A percentile compares a stretch with the other conserved stretches of the same genome.
phyloP scores from a whole-genome alignment of 2,329 filamentous ascomycete genomes.

The Escovopsis weberi region DNA sequence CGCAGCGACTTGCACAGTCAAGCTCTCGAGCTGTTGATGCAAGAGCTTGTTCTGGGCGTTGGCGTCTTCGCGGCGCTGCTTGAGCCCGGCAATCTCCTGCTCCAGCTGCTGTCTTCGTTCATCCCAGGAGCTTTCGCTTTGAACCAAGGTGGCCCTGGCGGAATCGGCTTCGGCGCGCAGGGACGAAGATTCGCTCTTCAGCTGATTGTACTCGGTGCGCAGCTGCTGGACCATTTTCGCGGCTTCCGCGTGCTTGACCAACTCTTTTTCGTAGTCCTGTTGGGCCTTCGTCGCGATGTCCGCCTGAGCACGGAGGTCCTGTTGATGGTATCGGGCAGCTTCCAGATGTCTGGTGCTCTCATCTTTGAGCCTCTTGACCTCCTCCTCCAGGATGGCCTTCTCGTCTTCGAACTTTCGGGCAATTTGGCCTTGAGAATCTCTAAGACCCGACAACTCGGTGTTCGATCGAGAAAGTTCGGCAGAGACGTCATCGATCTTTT shows the following conservation, averaged over 20 bases:
- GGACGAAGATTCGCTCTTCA: conserved; percentile 65
- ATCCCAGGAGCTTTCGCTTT: conserved; percentile 79
- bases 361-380: conserved; percentile 69
- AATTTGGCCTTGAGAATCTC: conserved; percentile 66
- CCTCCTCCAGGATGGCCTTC: conserved; percentile 61
- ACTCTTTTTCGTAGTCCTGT: conserved; percentile 86
- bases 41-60: conserved; percentile 82
- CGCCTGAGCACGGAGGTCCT: conserved; percentile 84
- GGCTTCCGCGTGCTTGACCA: conserved; percentile 92
- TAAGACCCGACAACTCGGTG: conserved; percentile 63
- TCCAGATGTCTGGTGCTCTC: conserved; percentile 68
- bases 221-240: conserved; percentile 69
- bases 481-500: conserved; percentile 71
- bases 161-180: conserved; percentile 73
- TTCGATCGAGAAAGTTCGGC: conserved; percentile 71
- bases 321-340: conserved; percentile 71
- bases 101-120: conserved; percentile 71
- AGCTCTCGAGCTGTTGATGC: conserved; percentile 74
- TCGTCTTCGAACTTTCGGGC: conserved; percentile 63
- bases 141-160: conserved; percentile 60
- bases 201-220: conserved; percentile 64
- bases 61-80: conserved; percentile 66
- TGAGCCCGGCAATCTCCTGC: conserved; percentile 66
- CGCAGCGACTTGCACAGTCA: conserved; percentile 63
- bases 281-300: conserved; percentile 89